Evolutionary conservation across 225 moss, liverwort and hornwort genomes (phyloP).

Genomic region (Pleurozium schreberi): DNA sequence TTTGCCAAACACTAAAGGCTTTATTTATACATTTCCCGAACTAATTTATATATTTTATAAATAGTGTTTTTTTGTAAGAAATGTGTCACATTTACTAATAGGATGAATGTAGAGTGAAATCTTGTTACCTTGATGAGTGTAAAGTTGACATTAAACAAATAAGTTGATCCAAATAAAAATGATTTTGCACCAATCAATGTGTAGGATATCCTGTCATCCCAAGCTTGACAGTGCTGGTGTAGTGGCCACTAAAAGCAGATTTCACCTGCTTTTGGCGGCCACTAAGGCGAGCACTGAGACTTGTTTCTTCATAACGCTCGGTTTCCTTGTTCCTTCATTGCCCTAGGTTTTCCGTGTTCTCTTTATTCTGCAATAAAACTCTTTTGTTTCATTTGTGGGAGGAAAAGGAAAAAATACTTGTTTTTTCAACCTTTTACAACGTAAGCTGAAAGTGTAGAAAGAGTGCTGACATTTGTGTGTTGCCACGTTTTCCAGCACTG

Average conservation of each 20-base stretch:
- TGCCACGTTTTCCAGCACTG: conserved; percentile 41
- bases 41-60: background rate
- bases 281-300: background rate
- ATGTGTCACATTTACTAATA: background rate
- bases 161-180: no score
- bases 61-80: background rate
- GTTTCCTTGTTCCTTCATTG: background rate
- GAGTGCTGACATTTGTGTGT: background rate
- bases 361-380: background rate
- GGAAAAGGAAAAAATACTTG: background rate
- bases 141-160: no score
- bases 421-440: background rate
- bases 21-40: background rate
- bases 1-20: background rate
- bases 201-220: background rate
- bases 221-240: background rate
- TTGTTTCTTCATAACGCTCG: background rate
- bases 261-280: background rate
- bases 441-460: no score
- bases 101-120: background rate
- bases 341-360: background rate
- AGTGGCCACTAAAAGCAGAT: background rate
- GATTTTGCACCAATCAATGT: background rate
- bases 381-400: background rate
- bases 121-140: background rate